Percentiles rank a stretch among this genome's conserved stretches.
Conservation (phyloP, 2,329 filamentous ascomycete species). For the Calonectria fujianensis region DNA sequence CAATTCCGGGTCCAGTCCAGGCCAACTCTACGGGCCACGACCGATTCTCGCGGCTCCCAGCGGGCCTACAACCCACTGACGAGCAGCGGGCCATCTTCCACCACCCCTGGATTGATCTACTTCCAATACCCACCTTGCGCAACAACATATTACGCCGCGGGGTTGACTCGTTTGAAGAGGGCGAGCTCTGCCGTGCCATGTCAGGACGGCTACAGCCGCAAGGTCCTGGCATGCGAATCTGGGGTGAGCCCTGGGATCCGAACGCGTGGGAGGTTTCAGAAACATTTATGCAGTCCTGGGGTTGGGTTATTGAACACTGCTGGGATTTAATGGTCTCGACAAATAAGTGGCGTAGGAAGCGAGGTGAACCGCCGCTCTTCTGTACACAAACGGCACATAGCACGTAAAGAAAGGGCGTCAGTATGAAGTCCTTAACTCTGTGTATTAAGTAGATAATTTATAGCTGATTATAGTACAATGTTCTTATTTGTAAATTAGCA, state of each 20-base stretch:
- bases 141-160: constrained; percentile 14
- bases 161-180: constrained; percentile 15
- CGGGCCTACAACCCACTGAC: not conserved
- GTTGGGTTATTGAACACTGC: not conserved
- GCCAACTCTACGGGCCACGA: not conserved
- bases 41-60: constrained; percentile 4
- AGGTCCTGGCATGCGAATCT: constrained; percentile 13
- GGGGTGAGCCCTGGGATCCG: constrained; percentile 14
- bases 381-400: not conserved
- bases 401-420: not conserved
- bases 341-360: constrained; percentile 5
- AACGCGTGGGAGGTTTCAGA: constrained; percentile 9
- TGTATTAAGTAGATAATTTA: too few relatives aligned
- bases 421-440: too few relatives aligned
- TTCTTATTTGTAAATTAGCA: not conserved
- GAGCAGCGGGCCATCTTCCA: not conserved
- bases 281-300: not conserved
- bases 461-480: too few relatives aligned
- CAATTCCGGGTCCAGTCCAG: not conserved
- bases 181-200: constrained; percentile 12
- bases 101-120: constrained; percentile 11
- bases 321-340: constrained; percentile 2
- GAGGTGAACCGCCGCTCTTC: not conserved
- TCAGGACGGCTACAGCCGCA: constrained; percentile 6
- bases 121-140: constrained; percentile 6